These are phyloP conservation scores for Dipteronia dyeriana DNA, from an alignment of 345 rosid species.

Conservation along the genomic window DNA sequence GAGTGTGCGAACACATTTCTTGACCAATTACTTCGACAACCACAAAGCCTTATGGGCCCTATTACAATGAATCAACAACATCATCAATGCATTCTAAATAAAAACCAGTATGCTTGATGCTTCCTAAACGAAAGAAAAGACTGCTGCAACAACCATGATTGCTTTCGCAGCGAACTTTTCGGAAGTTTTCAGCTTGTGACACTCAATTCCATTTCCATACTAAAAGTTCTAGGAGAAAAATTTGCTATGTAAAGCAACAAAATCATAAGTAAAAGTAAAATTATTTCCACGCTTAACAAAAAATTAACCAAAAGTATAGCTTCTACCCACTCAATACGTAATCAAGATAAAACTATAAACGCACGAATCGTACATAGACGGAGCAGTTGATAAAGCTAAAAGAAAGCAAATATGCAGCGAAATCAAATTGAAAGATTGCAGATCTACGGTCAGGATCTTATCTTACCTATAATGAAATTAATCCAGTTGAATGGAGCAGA, in stretches of 20 bases:
- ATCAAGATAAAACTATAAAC: no score
- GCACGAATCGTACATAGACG: background rate
- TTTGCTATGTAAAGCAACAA: background rate
- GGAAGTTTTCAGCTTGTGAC: background rate
- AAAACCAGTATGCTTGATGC: background rate
- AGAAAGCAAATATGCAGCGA: background rate
- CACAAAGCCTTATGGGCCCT: background rate
- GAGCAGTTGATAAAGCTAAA: background rate
- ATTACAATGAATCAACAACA: background rate
- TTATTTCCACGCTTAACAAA: background rate
- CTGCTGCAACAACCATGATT: background rate
- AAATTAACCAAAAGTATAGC: constrained; percentile 5
- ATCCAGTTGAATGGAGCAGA: constrained; percentile 7
- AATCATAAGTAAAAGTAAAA: background rate
- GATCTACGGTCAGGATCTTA: constrained; percentile 18
- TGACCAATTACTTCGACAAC: no score
- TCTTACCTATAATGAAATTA: constrained; percentile 16
- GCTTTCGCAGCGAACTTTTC: background rate
- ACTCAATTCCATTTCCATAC: background rate
- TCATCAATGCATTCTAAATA: background rate
- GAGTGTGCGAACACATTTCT: background rate
- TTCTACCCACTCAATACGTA: background rate
- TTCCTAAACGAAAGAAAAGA: background rate
- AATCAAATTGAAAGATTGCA: background rate
- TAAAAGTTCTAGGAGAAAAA: background rate